Conservation (phyloP, 306 rosid genomes). For the Begonia peltatifolia region DNA sequence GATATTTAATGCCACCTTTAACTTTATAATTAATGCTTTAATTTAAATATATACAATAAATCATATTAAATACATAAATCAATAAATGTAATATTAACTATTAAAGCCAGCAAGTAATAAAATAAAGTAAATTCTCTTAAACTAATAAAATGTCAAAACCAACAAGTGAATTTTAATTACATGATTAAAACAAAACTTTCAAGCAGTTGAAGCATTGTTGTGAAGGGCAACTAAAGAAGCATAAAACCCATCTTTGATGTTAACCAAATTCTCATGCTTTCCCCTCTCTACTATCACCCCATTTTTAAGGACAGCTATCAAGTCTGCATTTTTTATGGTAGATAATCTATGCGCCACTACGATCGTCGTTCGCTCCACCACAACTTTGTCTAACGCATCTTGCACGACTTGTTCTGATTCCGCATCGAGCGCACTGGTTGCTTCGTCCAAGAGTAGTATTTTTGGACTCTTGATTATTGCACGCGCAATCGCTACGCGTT, state of each 20-base stretch:
- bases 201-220: constrained; percentile 17
- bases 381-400: constrained; percentile 52
- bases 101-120: too few species aligned
- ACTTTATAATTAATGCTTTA: too few species aligned
- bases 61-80: too few species aligned
- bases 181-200: too few species aligned
- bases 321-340: constrained; percentile 44
- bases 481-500: constrained; percentile 64
- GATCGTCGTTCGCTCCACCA: constrained; percentile 45
- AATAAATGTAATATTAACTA: too few species aligned
- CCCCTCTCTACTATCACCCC: constrained; percentile 62
- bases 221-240: constrained; percentile 52
- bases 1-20: too few species aligned
- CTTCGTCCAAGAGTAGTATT: constrained; percentile 56
- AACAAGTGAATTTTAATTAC: too few species aligned
- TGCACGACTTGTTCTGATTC: constrained; percentile 63
- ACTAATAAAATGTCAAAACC: too few species aligned
- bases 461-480: constrained; percentile 57
- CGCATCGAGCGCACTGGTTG: constrained; percentile 76
- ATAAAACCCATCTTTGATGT: constrained; percentile 37
- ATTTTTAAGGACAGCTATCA: constrained; percentile 49
- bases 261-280: constrained; percentile 42
- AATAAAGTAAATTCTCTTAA: too few species aligned
- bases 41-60: too few species aligned
- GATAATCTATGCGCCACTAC: constrained; percentile 63